Percentiles rank a stretch among this genome's conserved stretches.
Conservation (phyloP, 176 grass and related monocot genomes). For the Poa pratensis region DNA sequence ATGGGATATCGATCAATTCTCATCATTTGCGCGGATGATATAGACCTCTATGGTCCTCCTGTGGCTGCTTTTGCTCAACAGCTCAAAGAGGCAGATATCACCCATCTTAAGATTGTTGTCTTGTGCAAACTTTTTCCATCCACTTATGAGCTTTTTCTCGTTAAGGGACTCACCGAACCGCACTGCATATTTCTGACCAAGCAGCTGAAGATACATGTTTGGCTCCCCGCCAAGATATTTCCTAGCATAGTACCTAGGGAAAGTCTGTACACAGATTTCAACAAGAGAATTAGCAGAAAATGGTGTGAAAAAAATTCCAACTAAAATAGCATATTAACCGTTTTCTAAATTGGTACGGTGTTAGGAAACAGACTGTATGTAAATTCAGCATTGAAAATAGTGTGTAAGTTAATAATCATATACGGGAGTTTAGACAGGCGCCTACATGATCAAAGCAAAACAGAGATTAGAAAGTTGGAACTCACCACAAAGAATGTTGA, state of each 20-base stretch:
- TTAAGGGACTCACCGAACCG: not conserved
- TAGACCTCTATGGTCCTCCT: not conserved
- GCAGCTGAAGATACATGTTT: not conserved
- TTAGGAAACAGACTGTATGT: too few species aligned
- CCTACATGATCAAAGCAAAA: not conserved
- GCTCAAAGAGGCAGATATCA: conserved; percentile 28
- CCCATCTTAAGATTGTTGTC: not conserved
- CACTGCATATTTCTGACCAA: not conserved
- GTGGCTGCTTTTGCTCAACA: not conserved
- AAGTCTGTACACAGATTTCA: not conserved
- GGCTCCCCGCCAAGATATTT: not conserved
- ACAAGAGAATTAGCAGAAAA: not conserved
- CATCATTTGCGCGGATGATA: not conserved
- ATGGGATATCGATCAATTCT: not conserved
- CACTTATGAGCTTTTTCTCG: not conserved
- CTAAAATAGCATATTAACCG: too few species aligned
- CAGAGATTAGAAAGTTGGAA: not conserved
- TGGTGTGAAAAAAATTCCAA: too few species aligned
- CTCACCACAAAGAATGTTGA: not conserved
- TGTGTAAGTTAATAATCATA: not conserved
- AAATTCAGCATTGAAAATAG: too few species aligned
- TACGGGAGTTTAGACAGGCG: not conserved
- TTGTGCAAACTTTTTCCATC: not conserved
- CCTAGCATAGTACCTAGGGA: not conserved
- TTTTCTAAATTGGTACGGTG: too few species aligned